Base-by-base conservation (phyloP, 139 green algal genomes). In the Tetraselmis chui region DNA sequence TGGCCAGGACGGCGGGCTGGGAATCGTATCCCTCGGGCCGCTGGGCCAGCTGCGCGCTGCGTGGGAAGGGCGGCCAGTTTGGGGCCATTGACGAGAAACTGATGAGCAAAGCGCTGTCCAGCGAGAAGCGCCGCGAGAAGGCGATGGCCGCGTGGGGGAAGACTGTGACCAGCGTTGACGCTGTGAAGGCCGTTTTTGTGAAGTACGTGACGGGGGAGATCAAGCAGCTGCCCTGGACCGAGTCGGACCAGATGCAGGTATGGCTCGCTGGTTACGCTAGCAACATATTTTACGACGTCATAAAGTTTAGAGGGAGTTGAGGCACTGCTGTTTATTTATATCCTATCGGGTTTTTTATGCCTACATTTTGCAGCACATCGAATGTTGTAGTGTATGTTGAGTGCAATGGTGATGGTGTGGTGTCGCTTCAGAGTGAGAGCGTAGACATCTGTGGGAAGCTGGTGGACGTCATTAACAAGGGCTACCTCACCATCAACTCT, bases 401-500 rank as follows among this genome's bases (percentile, higher is more conserved):
- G n/a, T n/a, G n/a, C n/a, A n/a, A n/a, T n/a, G n/a, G n/a, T n/a
- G n/a, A n/a, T n/a, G n/a, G n/a, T n/a, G 80, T 90, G 59, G 92
- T 93, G 75, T 84, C 59, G n/a, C 80, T 94, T 67, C 83, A 91
- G 29, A 76, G 67, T 1, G 92, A 96, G 86, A 85, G 81, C 2
- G 76, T 32, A 1, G 30, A 75, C 1, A 91, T 95, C 80, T 79
- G 76, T 80, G 79, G 85, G 2, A 58, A 85, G 77, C 86, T 94
- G 29, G 30, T 86, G 74, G 77, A 77, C 58, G 58, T 95, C 23
- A 92, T 91, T 83, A 59, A 31, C 2, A 78, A 30, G 11, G 92
- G 90, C 31, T 92, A 90, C 80, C 88, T 97, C 25, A 93, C 93
- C 75, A 95, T 97, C 88, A 95, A 95, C 84, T 88, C 80, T 29